Evolutionary conservation across 192 early-diverging fungal genomes (phyloP).

Genomic region (Globomyces pollinis-pini): DNA sequence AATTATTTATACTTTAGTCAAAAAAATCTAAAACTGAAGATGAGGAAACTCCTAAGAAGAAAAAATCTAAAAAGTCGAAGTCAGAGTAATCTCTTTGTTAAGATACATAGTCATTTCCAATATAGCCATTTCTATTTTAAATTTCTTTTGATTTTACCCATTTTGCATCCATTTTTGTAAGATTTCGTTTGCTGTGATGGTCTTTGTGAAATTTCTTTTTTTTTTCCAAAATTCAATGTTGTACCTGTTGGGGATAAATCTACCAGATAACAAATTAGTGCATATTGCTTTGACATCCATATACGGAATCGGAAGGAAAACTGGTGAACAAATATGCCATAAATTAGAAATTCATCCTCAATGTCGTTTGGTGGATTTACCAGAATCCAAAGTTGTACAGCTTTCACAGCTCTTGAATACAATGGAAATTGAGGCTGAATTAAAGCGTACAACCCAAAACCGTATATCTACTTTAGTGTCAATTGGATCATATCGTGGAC

Average conservation of each 20-base stretch:
- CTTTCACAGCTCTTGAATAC: constrained; percentile 75
- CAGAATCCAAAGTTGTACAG: constrained; percentile 79
- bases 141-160: not conserved
- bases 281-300: constrained; percentile 77
- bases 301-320: constrained; percentile 81
- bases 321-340: constrained; percentile 64
- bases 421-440: constrained; percentile 80
- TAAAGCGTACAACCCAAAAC: constrained; percentile 59
- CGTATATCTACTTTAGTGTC: constrained; percentile 64
- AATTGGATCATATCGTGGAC: constrained; percentile 59
- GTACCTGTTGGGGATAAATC: constrained; percentile 89
- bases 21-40: constrained; percentile 36
- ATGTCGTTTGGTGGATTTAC: constrained; percentile 80
- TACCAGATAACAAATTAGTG: constrained; percentile 84
- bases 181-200: no score
- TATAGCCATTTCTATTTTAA: not conserved
- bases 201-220: constrained; percentile 1
- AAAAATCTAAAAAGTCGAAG: constrained; percentile 27
- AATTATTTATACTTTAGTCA: not conserved
- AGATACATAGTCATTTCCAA: not conserved
- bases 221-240: constrained; percentile 44
- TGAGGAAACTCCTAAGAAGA: constrained; percentile 14
- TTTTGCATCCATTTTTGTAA: no score
- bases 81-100: not conserved
- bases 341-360: constrained; percentile 74